phyloP scores from a whole-genome alignment of 2,329 filamentous ascomycete genomes.

The Fusarium verticillioides region DNA sequence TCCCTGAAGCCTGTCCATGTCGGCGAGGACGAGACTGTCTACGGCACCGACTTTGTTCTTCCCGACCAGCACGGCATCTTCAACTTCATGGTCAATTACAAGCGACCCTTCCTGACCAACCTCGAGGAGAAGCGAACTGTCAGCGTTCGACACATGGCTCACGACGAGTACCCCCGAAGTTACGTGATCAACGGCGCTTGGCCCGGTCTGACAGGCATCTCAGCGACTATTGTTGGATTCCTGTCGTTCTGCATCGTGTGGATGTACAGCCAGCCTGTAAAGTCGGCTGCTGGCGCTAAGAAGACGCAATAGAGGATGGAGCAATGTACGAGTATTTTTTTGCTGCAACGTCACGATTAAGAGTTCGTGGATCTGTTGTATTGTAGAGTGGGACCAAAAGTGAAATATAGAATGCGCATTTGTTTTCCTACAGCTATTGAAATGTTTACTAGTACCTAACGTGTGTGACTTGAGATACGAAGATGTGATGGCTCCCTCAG shows the following conservation, averaged over 20 bases:
- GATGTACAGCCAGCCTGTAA: conserved; percentile 74
- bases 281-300: conserved; percentile 51
- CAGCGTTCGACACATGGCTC: conserved; percentile 94
- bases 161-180: conserved; percentile 95
- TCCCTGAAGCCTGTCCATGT: conserved; percentile 69
- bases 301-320: conserved; percentile 57
- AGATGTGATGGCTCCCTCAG: conserved; percentile 56
- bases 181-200: conserved; percentile 90
- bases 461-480: conserved; percentile 18
- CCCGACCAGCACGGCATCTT: conserved; percentile 99
- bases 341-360: conserved; percentile 15
- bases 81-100: conserved; percentile 98
- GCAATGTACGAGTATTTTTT: conserved; percentile 28
- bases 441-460: not conserved
- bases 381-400: conserved; percentile 39
- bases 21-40: conserved; percentile 77
- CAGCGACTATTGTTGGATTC: conserved; percentile 85
- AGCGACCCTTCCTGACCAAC: conserved; percentile 88
- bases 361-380: conserved; percentile 20
- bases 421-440: conserved; percentile 14
- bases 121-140: conserved; percentile 95
- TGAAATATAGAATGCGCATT: conserved; percentile 39
- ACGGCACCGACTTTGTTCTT: conserved; percentile 78
- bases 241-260: conserved; percentile 86
- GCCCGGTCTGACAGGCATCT: conserved; percentile 93